Evolutionary conservation across 345 rosid genomes (phyloP).

Genomic region (Melaleuca quinquenervia): DNA sequence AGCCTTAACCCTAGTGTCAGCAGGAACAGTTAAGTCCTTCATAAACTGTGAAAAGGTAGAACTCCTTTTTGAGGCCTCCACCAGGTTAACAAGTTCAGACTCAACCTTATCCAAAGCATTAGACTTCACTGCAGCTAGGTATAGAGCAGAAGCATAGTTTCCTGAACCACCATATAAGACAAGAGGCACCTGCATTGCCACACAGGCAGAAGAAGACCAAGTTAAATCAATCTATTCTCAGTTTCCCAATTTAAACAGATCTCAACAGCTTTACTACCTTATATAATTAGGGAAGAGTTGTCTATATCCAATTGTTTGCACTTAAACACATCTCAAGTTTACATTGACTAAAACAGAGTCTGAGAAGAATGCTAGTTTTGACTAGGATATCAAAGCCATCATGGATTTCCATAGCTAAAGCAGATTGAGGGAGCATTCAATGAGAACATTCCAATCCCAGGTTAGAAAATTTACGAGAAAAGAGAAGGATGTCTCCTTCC

Average conservation of each 20-base stretch:
- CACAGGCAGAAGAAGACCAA: not conserved
- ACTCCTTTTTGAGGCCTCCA: conserved; percentile 54
- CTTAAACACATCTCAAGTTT: not conserved
- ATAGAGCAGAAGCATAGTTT: conserved; percentile 84
- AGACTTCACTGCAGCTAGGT: conserved; percentile 51
- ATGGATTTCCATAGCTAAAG: not conserved
- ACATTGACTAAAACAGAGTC: not conserved
- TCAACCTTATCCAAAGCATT: conserved; percentile 69
- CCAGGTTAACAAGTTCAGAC: conserved; percentile 54
- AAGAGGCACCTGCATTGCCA: conserved; percentile 47
- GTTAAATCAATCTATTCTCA: not conserved
- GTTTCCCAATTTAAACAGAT: not conserved
- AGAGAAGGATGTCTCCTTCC: not conserved
- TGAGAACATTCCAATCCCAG: not conserved
- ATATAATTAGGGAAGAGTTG: not conserved
- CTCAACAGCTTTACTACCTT: not conserved
- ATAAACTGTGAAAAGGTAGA: conserved; percentile 54
- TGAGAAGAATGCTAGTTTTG: not conserved
- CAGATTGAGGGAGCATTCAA: not conserved
- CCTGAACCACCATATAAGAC: conserved; percentile 72
- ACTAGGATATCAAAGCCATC: not conserved
- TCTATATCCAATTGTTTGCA: not conserved
- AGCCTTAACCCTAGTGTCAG: conserved; percentile 43
- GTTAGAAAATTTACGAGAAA: not conserved
- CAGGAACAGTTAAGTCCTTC: conserved; percentile 71